Evolutionary conservation across 331 rosid species (phyloP), one percentile per base, ranked within the genome.

Genomic region (Erythrophleum ivorense): DNA sequence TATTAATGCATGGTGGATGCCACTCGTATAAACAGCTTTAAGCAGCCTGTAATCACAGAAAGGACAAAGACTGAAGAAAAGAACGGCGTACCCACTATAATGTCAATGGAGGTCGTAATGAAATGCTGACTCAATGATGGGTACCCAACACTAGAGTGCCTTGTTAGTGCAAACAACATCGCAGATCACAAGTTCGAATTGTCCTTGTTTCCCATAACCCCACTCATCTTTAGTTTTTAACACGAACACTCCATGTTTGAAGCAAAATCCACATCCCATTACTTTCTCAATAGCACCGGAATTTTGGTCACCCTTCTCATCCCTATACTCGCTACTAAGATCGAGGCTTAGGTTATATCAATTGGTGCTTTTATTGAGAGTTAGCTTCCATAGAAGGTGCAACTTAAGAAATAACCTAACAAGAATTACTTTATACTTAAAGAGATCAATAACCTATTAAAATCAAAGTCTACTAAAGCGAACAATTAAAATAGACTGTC

Each of bases 201-300:
- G 71, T 75, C 80, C 16, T 66, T 81, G 75, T 73, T 73, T 29
- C 11, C 3, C 18, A 11, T 24, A 19, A 14, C 2, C 24, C 21
- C 21, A 8, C 62, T 70, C 40, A 33, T 3, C 24, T 13, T 57
- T n/a, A 40, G 14, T 55, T 1, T 43, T 43, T 43, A 54, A 40
- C 41, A 50, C 67, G 67, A 78, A 15, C 10, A 3, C 38, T 16
- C 0, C 71, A 36, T 36, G 40, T 36, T 36, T 36, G 40, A 36
- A 36, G 40, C 40, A 36, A 36, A 36, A 36, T 36, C 40, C 2
- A 36, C 5, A 36, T 36, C 40, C 40, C 40, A 43, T 58, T 58
- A 58, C 64, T 2, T n/a, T 58, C 34, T 21, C 64, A 58, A 33
- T 21, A 2, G n/a, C 8, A 0, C 64, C 5, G 34, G 62, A n/a